Base-by-base conservation (phyloP, 164 flowering plant species). In the Liquidambar formosana region DNA sequence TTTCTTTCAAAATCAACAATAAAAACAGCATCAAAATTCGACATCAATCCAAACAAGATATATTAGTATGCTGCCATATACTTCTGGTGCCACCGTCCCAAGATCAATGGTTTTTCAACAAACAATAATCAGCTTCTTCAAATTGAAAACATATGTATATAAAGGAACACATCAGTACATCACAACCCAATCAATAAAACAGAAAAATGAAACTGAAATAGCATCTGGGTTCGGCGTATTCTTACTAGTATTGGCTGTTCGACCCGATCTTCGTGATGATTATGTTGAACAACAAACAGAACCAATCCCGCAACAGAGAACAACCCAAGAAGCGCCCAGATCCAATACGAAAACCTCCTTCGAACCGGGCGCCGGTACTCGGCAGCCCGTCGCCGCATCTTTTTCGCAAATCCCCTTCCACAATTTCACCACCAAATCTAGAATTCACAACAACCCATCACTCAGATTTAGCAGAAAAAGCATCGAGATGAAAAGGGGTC, bases 351-450 rank as follows among this genome's bases (percentile, higher is more conserved):
- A 46, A 88, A 71, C 83, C 85, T 84, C 89, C 93, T 76, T 49
- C 94, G 76, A 67, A 78, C 87, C 79, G 89, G 94, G 86, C 94
- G 96, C 88, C 98, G 90, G 77, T 66, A 83, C 26, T 94, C 96
- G 79, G 93, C 88, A 58, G 92, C 85, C 86, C 96, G 85, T 73
- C 96, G 81, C 80, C 98, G 71, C 96, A 89, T 92, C 82, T 71
- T 82, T 71, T 82, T 71, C 66, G 48, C 66, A 56, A 68, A 63
- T 60, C 51, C 63, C 69, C 65, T 73, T 69, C 83, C 77, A 73
- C 86, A 69, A 71, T 66, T n/a, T 80, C 84, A 81, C 60, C 71
- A 53, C 77, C 71, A 69, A 84, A 77, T 72, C 84, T 44, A 53
- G 46, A 78, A 63, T 65, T 43, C 75, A 63, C 6, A 33, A 48